phyloP scores from a whole-genome alignment of 1,139 yeast species.

The Geotrichum australiense region DNA sequence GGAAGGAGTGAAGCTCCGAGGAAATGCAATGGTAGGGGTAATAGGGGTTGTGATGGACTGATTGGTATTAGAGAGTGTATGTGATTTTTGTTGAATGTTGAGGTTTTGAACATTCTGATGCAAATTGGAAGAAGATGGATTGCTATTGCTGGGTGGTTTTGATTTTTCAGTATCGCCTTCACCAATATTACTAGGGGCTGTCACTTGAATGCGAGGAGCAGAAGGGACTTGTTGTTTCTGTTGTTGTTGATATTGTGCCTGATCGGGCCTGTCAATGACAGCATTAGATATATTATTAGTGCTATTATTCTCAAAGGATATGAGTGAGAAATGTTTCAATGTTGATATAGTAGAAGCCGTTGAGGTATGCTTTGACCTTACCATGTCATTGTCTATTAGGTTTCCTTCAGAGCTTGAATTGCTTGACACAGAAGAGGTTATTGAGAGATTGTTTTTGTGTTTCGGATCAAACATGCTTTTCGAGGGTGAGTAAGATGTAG shows the following conservation, averaged over 20 bases:
- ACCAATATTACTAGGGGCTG: conserved; percentile 2
- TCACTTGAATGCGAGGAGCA: conserved; percentile 5
- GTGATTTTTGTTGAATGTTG: neutral
- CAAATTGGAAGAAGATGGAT: conserved; percentile 10
- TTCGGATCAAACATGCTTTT: conserved; percentile 22
- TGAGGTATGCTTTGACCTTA: conserved; percentile 23
- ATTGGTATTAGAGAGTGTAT: neutral
- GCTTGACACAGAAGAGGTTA: conserved; percentile 4
- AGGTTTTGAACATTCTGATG: conserved; percentile 5
- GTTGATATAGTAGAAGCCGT: conserved; percentile 25
- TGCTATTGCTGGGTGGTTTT: conserved; percentile 4
- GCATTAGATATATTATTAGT: no score
- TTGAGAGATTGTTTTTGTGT: conserved; percentile 1
- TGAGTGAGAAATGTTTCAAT: conserved; percentile 22
- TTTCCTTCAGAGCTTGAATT: conserved; percentile 1
- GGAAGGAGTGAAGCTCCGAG: conserved; percentile 2
- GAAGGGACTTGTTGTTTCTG: neutral
- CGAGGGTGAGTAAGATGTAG: conserved; percentile 21
- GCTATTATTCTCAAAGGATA: conserved; percentile 15
- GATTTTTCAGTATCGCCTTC: neutral
- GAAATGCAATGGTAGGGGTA: neutral
- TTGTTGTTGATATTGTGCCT: neutral
- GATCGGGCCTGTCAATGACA: neutral
- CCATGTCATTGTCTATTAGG: neutral
- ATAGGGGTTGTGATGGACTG: neutral